phyloP scores from a whole-genome alignment of 805 yeast genomes.

The Hanseniaspora thailandica region DNA sequence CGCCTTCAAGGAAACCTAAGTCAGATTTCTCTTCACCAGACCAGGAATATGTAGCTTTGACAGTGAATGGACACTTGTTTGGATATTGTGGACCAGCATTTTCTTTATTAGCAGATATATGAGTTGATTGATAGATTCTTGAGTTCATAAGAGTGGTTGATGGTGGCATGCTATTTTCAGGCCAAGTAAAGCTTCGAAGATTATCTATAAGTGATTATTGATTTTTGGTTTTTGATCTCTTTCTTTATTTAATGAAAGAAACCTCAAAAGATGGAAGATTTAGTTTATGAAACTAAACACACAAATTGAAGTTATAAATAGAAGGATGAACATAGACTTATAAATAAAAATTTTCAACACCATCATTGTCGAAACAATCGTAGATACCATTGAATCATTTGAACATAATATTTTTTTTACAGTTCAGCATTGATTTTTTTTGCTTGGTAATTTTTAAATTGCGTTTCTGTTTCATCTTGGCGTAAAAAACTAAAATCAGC shows the following conservation, averaged over 20 bases:
- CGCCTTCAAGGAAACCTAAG: constrained; percentile 88
- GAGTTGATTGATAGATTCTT: neutral
- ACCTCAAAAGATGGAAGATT: no score
- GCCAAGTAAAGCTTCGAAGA: no score
- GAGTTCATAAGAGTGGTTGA: neutral
- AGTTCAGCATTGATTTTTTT: neutral
- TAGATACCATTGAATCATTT: neutral
- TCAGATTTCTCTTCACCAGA: constrained; percentile 84
- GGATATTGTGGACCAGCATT: constrained; percentile 21
- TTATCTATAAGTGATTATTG: no score
- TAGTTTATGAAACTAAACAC: no score
- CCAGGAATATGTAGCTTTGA: constrained; percentile 81
- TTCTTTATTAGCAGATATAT: neutral
- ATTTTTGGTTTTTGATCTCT: neutral
- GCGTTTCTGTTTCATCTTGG: neutral
- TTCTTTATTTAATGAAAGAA: neutral
- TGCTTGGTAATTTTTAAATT: neutral
- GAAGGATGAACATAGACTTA: neutral
- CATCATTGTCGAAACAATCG: neutral
- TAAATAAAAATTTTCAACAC: no score
- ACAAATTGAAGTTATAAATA: no score
- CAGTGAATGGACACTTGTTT: constrained; percentile 53
- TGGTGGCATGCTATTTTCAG: neutral
- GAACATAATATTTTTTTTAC: neutral
- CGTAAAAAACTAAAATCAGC: neutral